Conservation (phyloP, 1,139 yeast species). For the Pneumocystis oryctolagi region DNA sequence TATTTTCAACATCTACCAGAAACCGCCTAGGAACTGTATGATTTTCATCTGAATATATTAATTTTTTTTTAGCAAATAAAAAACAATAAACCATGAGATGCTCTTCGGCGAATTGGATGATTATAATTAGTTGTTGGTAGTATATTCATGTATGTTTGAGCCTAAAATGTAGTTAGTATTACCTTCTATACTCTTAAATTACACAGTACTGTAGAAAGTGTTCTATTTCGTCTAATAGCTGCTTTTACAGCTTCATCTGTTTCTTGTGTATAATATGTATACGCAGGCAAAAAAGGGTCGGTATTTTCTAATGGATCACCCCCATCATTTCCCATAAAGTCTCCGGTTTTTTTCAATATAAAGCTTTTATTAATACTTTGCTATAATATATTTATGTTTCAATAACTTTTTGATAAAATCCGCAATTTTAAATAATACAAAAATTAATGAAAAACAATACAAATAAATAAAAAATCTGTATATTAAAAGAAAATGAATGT, state of each 20-base stretch:
- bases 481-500: neutral
- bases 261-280: neutral
- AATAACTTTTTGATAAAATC: neutral
- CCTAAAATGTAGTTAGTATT: neutral
- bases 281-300: neutral
- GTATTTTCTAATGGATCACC: neutral
- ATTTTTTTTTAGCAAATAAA: neutral
- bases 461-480: neutral
- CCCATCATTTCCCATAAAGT: neutral
- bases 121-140: neutral
- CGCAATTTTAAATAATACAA: neutral
- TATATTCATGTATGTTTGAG: neutral
- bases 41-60: neutral
- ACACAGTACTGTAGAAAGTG: neutral
- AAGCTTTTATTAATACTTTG: neutral
- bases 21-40: slow-evolving; percentile 35
- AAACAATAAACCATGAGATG: neutral
- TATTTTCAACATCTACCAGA: slow-evolving; percentile 62
- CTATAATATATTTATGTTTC: neutral
- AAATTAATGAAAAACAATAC: neutral
- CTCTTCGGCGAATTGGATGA: neutral
- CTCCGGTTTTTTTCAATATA: neutral
- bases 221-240: neutral
- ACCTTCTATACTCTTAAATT: neutral
- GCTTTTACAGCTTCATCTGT: neutral